Evolutionary conservation across 2,329 filamentous ascomycete species (phyloP).

Genomic region (Colletotrichum liriopes): DNA sequence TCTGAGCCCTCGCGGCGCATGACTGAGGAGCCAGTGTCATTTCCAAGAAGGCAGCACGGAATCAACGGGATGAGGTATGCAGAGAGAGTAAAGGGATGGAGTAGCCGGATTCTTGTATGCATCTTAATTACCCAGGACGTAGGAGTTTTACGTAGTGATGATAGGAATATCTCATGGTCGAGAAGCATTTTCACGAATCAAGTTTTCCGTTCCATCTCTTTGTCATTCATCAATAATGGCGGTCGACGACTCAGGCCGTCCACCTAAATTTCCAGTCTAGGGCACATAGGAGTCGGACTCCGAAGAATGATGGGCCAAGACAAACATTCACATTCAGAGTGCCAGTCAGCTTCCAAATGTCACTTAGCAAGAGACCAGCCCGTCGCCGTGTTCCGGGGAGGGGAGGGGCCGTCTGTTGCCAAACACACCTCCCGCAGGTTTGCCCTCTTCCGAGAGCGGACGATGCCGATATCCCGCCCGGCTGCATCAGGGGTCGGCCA

Average conservation of each 20-base stretch:
- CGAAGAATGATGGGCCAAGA: background rate
- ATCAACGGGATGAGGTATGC: background rate
- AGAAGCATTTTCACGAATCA: background rate
- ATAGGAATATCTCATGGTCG: slow-evolving; percentile 7
- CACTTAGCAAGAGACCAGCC: background rate
- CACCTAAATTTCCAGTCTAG: background rate
- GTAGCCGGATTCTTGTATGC: slow-evolving; percentile 18
- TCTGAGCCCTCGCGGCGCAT: background rate
- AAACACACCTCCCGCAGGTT: background rate
- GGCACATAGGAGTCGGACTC: background rate
- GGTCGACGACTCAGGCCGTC: too few species aligned
- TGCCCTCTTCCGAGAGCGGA: background rate
- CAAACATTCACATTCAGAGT: background rate
- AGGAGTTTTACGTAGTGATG: slow-evolving; percentile 12
- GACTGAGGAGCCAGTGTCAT: background rate
- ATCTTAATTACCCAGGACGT: background rate
- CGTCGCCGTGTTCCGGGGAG: background rate
- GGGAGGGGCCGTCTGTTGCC: slow-evolving; percentile 2
- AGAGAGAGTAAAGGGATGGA: background rate
- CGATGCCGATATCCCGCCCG: background rate
- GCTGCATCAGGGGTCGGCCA: background rate
- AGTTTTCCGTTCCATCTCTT: too few species aligned
- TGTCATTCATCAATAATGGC: background rate
- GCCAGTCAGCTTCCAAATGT: background rate
- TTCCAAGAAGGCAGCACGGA: background rate